Evolutionary conservation across 306 rosid genomes (phyloP).

Genomic region (Trichosanthes cucumerina): DNA sequence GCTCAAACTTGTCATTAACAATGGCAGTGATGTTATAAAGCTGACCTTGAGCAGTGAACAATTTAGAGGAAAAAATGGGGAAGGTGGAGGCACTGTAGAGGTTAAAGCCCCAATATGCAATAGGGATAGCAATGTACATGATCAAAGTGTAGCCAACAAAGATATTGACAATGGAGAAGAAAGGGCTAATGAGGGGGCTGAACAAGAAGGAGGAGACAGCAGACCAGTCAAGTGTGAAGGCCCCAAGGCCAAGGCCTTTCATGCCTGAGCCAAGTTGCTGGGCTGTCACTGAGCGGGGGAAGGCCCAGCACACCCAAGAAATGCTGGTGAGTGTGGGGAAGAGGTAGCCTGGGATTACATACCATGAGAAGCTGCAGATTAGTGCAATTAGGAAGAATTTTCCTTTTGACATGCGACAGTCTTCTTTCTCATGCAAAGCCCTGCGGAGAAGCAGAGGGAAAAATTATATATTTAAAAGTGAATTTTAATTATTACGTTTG

Average conservation of each 20-base stretch:
- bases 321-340: constrained; percentile 68
- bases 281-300: background rate
- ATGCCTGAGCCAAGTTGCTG: constrained; percentile 10
- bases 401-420: constrained; percentile 32
- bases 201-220: background rate
- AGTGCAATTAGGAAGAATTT: constrained; percentile 67
- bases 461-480: too few species aligned
- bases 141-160: background rate
- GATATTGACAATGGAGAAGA: constrained; percentile 3
- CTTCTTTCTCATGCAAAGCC: constrained; percentile 72
- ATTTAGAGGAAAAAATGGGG: constrained; percentile 2
- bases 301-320: constrained; percentile 37
- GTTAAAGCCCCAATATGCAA: background rate
- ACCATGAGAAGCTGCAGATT: constrained; percentile 63
- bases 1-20: constrained; percentile 3
- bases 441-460: constrained; percentile 17
- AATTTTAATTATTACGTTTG: too few species aligned
- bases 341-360: constrained; percentile 54
- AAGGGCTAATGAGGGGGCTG: constrained; percentile 7
- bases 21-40: background rate
- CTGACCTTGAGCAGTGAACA: background rate
- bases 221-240: constrained; percentile 10
- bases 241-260: constrained; percentile 5
- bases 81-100: background rate
- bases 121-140: background rate